Evolutionary conservation across 2,329 filamentous ascomycete genomes (phyloP), one percentile per base, ranked within the genome.

Genomic region (Grosmannia clavigera): DNA sequence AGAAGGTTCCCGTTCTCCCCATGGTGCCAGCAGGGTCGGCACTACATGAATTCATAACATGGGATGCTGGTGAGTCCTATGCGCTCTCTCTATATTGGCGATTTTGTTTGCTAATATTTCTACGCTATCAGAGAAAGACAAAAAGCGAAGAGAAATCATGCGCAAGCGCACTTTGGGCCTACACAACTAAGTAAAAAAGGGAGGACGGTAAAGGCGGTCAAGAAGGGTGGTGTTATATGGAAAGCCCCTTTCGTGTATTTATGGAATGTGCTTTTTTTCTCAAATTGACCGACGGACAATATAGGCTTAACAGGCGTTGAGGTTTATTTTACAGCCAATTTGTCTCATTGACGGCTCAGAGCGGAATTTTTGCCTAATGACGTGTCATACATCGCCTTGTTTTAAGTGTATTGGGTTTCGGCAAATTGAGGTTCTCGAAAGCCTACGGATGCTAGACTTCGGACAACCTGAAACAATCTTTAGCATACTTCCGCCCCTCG

Each of bases 11-110:
- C 55, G 92, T 99, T n/a, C 77, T 97, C 69, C 94, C 94, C 46
- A 97, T 97, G 94, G 94, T 99, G 55, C 92, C 92, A 3, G 86
- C 84, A 48, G 94, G 94, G 46, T 86, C 82, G 63, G 92, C 81
- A 62, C 79, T 99, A 68, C 90, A 97, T 71, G 94, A 97, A 74
- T 96, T 97, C 76, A 79, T 97, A 70, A 82, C 92, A 22, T 96
- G 90, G 74, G 90, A 95, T 72, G 81, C 84, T 76, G 82, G 84
- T 87, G 79, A 73, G 84, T 74, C 40, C 22, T 12, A 6, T n/a
- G 3, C 16, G 19, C 57, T 27, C 31, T 43, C 33, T 12, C 25
- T 55, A 14, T 6, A 38, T 29, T 43, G n/a, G 14, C 9, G 65
- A 22, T 68, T 29, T 65, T 27, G 43, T 65, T 63, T 66, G 61